These are phyloP conservation scores for Phialocephala subalpina DNA, from an alignment of 2,329 filamentous ascomycete genomes.

Conservation along the genomic window DNA sequence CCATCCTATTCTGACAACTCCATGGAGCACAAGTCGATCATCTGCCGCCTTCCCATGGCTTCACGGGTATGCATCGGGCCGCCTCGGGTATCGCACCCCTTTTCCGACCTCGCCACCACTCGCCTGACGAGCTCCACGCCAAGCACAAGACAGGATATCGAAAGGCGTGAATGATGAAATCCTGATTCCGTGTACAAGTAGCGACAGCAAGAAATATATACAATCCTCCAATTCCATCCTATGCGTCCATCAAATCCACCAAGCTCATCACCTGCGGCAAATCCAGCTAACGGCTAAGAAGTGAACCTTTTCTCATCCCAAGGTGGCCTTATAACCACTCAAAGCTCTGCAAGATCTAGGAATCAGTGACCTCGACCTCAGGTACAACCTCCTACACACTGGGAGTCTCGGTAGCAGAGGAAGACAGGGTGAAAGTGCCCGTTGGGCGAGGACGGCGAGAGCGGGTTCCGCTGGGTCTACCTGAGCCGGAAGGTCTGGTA, in stretches of 20 bases:
- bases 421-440: background rate
- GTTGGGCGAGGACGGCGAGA: background rate
- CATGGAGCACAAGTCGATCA: too few species aligned
- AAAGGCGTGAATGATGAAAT: too few species aligned
- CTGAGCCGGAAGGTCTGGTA: background rate
- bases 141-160: too few species aligned
- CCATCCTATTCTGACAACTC: too few species aligned
- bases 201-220: slow-evolving; percentile 1
- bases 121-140: too few species aligned
- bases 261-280: background rate
- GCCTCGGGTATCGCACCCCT: too few species aligned
- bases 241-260: background rate
- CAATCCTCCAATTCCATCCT: background rate
- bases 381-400: background rate
- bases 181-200: background rate
- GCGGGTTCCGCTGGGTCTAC: background rate
- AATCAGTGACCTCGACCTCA: background rate
- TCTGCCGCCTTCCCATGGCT: too few species aligned
- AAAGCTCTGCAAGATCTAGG: background rate
- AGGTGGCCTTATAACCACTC: background rate
- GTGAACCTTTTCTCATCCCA: background rate
- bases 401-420: background rate
- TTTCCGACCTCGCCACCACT: too few species aligned
- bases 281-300: background rate
- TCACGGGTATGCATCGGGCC: too few species aligned